Percentiles rank a stretch among this genome's conserved stretches.
Conservation (phyloP, 2,329 filamentous ascomycete species). For the Zopfia rhizophila region DNA sequence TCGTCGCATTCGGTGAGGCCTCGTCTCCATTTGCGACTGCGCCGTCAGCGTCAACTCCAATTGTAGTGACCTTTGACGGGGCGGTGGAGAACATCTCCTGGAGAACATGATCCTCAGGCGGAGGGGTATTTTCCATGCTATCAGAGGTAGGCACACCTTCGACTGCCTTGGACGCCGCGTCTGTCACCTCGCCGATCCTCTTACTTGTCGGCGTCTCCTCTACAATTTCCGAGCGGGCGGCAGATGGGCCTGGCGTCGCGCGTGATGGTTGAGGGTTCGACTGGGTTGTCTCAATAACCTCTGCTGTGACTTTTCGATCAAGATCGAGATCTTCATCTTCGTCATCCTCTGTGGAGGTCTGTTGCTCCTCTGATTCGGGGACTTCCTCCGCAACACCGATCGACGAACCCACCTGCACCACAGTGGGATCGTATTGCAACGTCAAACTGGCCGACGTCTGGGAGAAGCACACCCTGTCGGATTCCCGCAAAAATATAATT, state of each 20-base stretch:
- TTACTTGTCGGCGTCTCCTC: conserved; percentile 44
- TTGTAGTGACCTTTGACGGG: conserved; percentile 22
- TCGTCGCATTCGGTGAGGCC: background rate
- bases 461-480: conserved; percentile 35
- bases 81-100: conserved; percentile 36
- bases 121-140: conserved; percentile 7
- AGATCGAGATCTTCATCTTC: conserved; percentile 36
- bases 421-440: conserved; percentile 28
- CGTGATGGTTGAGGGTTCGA: conserved; percentile 22
- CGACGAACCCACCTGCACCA: conserved; percentile 47
- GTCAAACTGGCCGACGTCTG: conserved; percentile 17
- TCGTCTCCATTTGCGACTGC: conserved; percentile 1
- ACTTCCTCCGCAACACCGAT: conserved; percentile 26
- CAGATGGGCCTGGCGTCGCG: conserved; percentile 36
- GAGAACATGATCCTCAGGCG: conserved; percentile 2
- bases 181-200: conserved; percentile 20
- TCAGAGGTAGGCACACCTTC: conserved; percentile 7
- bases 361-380: conserved; percentile 3
- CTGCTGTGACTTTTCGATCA: conserved; percentile 28
- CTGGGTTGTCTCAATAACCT: conserved; percentile 29
- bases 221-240: conserved; percentile 38
- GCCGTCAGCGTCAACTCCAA: background rate
- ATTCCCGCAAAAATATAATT: conserved; percentile 40
- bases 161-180: conserved; percentile 4
- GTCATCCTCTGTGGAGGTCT: conserved; percentile 26